Conservation (phyloP, 108 stramenopile species). For the Cyclotella baltica region DNA sequence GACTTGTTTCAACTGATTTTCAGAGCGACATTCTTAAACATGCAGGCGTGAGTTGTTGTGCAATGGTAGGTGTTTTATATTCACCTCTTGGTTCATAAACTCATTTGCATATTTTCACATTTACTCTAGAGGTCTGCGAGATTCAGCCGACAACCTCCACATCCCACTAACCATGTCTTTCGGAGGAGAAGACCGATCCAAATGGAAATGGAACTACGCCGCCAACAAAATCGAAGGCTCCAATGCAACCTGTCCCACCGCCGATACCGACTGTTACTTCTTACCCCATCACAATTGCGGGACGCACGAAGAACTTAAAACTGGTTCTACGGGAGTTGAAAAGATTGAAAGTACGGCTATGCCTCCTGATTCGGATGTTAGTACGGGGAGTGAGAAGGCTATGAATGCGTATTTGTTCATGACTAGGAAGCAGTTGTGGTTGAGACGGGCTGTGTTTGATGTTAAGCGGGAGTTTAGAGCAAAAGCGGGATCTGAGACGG, state of each 20-base stretch:
- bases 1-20: not conserved
- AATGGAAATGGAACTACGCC: constrained; percentile 25
- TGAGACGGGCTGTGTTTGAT: constrained; percentile 38
- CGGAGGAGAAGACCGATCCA: not conserved
- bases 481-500: constrained; percentile 2
- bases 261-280: constrained; percentile 40
- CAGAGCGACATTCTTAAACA: not conserved
- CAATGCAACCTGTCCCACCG: constrained; percentile 11
- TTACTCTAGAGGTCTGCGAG: constrained; percentile 3
- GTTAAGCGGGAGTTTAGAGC: constrained; percentile 17
- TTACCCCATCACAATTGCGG: constrained; percentile 36
- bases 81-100: not conserved
- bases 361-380: not conserved
- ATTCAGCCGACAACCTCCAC: constrained; percentile 19
- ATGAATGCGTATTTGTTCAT: constrained; percentile 31
- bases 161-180: constrained; percentile 7
- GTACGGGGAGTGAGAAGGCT: constrained; percentile 7
- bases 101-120: not conserved
- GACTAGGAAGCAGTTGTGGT: constrained; percentile 41
- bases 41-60: not conserved
- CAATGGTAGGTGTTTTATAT: no score
- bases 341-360: not conserved
- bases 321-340: not conserved
- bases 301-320: not conserved
- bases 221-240: constrained; percentile 26